Evolutionary conservation across 345 rosid species (phyloP), one percentile per base, ranked within the genome.

Genomic region (Gossypium australe): DNA sequence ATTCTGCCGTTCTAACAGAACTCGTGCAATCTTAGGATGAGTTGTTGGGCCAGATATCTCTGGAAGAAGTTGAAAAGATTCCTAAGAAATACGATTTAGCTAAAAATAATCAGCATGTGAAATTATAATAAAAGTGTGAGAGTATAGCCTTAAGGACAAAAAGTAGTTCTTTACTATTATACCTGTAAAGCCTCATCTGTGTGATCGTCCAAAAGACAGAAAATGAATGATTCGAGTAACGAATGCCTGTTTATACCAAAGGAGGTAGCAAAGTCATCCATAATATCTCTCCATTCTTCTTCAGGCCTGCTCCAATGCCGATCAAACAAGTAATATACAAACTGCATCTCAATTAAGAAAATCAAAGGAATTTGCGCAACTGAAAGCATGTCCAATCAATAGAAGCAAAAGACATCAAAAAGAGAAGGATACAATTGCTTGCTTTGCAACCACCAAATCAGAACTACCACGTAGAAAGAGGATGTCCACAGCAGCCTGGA

Each of bases 401-500:
- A 75, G 68, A 61, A 80, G 41, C 69, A 49, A 70, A 49, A 5
- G 2, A 52, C 24, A 13, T 12, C 3, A 72, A 53, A 72, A 3
- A 55, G 20, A 73, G 49, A 87, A 90, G 98, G 99, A 95, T 95
- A 95, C 99, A 79, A 90, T 91, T 20, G 98, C 98, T 79, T 84
- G 97, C 86, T 95, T 95, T 47, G 98, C 97, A 80, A 93, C 87
- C 79, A 93, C 97, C 87, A 90, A 77, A 80, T 93, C 98, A 51
- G 97, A 91, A 78, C 89, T 86, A 65, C 97, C 90, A 77, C 80
- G 87, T 71, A 95, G 85, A 80, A 95, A 95, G 79, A 95, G 97
- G 66, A 85, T 63, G 82, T 95, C 99, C 62, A 85, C 91, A 75
- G 96, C 97, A 81, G 89, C 86, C 75, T 86, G 94, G 60, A 93